phyloP scores from a whole-genome alignment of 2,329 filamentous ascomycete species.

The Aspergillus pseudoterreus region DNA sequence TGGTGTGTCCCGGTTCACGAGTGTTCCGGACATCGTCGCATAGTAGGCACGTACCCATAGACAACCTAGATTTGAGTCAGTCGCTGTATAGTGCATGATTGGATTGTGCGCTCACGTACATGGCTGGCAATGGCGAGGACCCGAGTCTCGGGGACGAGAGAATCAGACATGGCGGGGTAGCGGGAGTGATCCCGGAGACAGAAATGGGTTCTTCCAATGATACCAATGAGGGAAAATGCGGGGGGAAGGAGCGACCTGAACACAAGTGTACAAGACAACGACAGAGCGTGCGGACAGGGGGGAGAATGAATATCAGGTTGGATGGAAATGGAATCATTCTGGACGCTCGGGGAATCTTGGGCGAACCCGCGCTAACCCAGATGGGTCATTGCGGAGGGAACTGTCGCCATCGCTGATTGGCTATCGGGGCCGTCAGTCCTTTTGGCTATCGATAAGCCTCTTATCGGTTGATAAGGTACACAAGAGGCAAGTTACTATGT shows the following conservation, averaged over 20 bases:
- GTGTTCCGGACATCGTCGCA: neutral
- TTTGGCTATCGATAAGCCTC: neutral
- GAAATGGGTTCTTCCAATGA: too few species aligned
- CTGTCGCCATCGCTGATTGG: neutral
- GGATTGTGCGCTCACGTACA: constrained; percentile 53
- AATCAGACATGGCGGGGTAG: constrained; percentile 31
- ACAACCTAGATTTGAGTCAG: constrained; percentile 23
- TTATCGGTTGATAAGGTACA: neutral
- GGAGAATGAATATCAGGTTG: neutral
- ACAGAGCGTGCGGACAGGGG: neutral
- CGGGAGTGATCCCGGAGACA: constrained; percentile 1
- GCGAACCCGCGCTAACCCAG: neutral
- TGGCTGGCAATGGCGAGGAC: constrained; percentile 91
- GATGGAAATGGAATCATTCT: neutral
- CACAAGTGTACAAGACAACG: too few species aligned
- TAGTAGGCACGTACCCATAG: constrained; percentile 27
- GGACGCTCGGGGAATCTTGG: neutral
- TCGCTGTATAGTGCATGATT: constrained; percentile 9
- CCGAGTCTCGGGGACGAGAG: constrained; percentile 56
- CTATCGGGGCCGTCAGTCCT: neutral
- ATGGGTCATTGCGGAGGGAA: neutral
- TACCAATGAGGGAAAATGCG: too few species aligned
- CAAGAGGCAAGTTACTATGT: too few species aligned
- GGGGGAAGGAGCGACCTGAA: too few species aligned
- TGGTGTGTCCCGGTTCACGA: neutral